Evolutionary conservation across 2,329 filamentous ascomycete genomes (phyloP), one percentile per base, ranked within the genome.

Genomic region (Pseudopithomyces maydicus): DNA sequence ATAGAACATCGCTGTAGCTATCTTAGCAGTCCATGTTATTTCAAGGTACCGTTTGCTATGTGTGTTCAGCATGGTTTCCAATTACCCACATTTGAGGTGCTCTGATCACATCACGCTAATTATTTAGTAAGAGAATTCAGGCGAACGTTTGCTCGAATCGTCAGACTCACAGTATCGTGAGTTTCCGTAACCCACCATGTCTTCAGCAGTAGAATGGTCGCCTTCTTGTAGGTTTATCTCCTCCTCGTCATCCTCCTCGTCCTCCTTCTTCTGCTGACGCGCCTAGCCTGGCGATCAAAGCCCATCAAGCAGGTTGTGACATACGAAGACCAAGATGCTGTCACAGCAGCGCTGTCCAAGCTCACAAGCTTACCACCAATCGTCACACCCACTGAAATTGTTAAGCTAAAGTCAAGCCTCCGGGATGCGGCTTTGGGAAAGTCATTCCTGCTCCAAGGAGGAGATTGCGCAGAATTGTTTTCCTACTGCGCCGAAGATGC

Each of bases 381-480:
- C 47, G 91, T 95, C 29, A 91, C 91, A 55, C 88, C 90, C 3
- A 83, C 83, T 47, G 91, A 95, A 76, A 96, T 99, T 70, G 82
- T 86, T 66, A 89, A 86, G 61, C 84, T 99, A 52, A 92, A 92
- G 72, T 82, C 86, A 51, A 89, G 86, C 68, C 84, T 99, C 20
- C 86, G 87, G 57, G 91, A 97, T 79, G 95, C 96, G 6, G 95
- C 95, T 5, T 81, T 90, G 35, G 95, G 95, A 33, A 92, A 94
- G 64, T 91, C 94, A 12, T 98, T 99, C 75, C 83, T 99, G 10
- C 86, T 99, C 3, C 95, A 99, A 79, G 95, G 95, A 58, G 95
- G 94, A 45, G 95, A 99, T 79, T 99, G 95, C 73, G 95, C 95
- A 15, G 95, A 99, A 80, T 85, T 98, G 10, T 99, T 99, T 71